phyloP scores from a whole-genome alignment of 495 filamentous ascomycete species.

The Lindgomyces ingoldianus region DNA sequence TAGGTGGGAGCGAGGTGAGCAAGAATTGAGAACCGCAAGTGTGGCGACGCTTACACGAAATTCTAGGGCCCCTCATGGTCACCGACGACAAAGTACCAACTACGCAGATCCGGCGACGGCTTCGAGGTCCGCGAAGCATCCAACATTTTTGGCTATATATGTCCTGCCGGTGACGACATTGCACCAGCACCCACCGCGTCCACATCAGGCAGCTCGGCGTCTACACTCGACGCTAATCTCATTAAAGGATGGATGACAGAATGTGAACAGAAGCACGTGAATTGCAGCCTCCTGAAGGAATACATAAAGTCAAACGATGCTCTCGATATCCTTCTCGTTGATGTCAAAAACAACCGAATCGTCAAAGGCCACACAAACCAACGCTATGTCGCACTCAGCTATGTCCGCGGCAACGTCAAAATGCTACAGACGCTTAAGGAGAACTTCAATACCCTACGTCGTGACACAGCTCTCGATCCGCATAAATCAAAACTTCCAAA shows the following conservation, averaged over 20 bases:
- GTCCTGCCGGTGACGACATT: not conserved
- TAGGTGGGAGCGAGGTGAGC: not conserved
- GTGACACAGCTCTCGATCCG: not conserved
- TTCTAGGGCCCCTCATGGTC: not conserved
- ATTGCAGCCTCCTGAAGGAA: not conserved
- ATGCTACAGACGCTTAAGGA: not conserved
- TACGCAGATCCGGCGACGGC: not conserved
- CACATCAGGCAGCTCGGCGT: not conserved
- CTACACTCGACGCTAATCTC: not conserved
- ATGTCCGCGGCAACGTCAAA: not conserved
- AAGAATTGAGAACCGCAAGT: not conserved
- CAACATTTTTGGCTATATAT: not conserved
- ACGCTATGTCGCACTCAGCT: constrained; percentile 10
- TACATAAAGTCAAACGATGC: not conserved
- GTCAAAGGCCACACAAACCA: not conserved
- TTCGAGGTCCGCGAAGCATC: constrained; percentile 4
- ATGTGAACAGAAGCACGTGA: constrained; percentile 6
- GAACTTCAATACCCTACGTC: constrained; percentile 1
- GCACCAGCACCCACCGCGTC: not conserved
- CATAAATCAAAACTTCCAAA: not conserved
- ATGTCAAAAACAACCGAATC: constrained; percentile 15
- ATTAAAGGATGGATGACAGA: not conserved
- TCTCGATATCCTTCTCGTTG: constrained; percentile 10
- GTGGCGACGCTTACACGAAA: not conserved
- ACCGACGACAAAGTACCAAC: constrained; percentile 1